A percentile compares a stretch with the other conserved stretches of the same genome.
These are phyloP conservation scores for Solanum tarijense DNA, from an alignment of 257 asterid species.

Conservation along the genomic window DNA sequence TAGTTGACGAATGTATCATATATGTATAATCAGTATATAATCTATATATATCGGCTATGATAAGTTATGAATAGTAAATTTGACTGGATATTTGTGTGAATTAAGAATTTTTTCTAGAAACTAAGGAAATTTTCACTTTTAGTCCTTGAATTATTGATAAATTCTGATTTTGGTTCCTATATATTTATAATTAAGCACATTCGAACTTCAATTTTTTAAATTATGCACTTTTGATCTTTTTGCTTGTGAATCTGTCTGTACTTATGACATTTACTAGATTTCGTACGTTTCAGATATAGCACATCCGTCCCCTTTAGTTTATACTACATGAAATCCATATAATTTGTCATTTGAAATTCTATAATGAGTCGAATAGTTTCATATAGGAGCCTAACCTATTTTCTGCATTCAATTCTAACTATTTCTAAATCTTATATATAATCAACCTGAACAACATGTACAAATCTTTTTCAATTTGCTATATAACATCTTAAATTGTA, in stretches of 20 bases:
- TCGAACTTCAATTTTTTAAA: neutral
- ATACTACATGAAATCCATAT: neutral
- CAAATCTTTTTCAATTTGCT: neutral
- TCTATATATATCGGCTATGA: neutral
- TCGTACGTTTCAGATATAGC: fast-evolving
- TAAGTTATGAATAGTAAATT: neutral
- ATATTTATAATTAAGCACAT: neutral
- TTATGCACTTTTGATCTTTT: fast-evolving
- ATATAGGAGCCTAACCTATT: neutral
- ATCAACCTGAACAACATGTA: neutral
- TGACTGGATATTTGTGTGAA: neutral
- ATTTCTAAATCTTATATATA: neutral
- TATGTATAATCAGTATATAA: neutral
- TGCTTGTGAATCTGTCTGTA: fast-evolving
- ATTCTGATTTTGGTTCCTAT: neutral
- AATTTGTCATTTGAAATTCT: neutral
- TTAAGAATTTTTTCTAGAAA: neutral
- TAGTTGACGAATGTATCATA: fast-evolving
- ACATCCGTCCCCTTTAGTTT: fast-evolving
- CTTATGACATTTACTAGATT: neutral
- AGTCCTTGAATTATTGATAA: neutral
- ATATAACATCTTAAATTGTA: neutral
- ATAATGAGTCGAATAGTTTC: neutral
- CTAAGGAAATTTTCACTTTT: neutral
- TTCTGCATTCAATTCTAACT: neutral